Evolutionary conservation across 495 filamentous ascomycete species (phyloP).

Genomic region (Neurospora hispaniola): DNA sequence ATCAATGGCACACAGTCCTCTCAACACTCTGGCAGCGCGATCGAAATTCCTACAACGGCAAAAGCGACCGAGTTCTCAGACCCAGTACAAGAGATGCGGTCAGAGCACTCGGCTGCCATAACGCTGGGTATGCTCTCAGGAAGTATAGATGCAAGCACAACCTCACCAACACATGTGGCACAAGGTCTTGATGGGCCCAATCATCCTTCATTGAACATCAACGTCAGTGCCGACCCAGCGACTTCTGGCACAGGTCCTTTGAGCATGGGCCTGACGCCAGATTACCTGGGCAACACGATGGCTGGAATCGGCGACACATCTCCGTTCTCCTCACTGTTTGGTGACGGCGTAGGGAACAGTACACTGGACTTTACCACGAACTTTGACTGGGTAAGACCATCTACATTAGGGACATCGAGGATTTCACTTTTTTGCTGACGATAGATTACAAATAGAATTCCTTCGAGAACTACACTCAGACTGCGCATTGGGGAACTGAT

Average conservation of each 20-base stretch:
- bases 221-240: neutral
- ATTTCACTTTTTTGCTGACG: conserved; percentile 1
- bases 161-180: neutral
- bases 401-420: neutral
- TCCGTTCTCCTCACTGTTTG: conserved; percentile 41
- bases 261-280: conserved; percentile 25
- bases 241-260: conserved; percentile 12
- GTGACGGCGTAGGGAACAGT: conserved; percentile 28
- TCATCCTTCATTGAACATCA: neutral
- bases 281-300: conserved; percentile 46
- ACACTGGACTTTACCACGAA: conserved; percentile 41
- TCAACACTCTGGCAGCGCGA: conserved; percentile 5
- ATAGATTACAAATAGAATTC: conserved; percentile 25
- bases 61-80: conserved; percentile 19
- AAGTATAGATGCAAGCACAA: conserved; percentile 49
- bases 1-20: conserved; percentile 36
- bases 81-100: conserved; percentile 28
- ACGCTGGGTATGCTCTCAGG: conserved; percentile 69
- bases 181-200: neutral
- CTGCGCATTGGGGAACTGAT: conserved; percentile 33
- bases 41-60: conserved; percentile 18
- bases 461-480: conserved; percentile 40
- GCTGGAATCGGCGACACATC: conserved; percentile 42
- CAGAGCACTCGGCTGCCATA: conserved; percentile 66
- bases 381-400: conserved; percentile 64